Base-by-base conservation (phyloP, 148 eudicot genomes). In the Limonium bicolor region DNA sequence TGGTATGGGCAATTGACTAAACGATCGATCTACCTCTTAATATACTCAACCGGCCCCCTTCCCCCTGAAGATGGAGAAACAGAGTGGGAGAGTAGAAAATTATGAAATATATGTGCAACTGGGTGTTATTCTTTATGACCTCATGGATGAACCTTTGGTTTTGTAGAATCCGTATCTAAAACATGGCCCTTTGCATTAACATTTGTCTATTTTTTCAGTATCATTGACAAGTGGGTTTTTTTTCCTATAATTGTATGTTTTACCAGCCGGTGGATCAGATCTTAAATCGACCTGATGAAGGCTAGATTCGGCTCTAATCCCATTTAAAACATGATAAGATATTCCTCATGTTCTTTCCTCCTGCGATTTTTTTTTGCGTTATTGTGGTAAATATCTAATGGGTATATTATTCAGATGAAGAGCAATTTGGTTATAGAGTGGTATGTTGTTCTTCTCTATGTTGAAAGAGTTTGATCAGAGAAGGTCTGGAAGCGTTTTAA, bases 241-340 rank as follows among this genome's bases (percentile, higher is more conserved):
- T 24, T 43, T 28, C 24, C 27, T 2, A 14, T 43, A 23, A 23
- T 43, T 13, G 30, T 43, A 29, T 7, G 10, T 29, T 1, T 29
- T 7, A 8, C 1, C 12, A 43, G 48, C 17, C 27, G 48, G 48
- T 43, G 27, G 48, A 43, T 43, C 13, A 24, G 30, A 43, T 43
- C 15, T 13, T 31, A 43, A 43, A 12, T 6, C 11, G 27, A 24
- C 19, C n/a, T 24, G 11, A 14, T 14, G 19, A 21, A 36, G 3
- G 19, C 20, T 9, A 36, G 41, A 36, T 36, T 10, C 19, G 42
- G 33, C 7, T 29, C 33, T 12, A 41, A 23, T 14, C 27, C 8
- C 28, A 12, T 41, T 18, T 13, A 22, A 42, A 42, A 24, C 27
- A 41, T 14, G 25, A 5, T 41, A 25, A 41, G 23, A 41, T 41